A percentile compares a stretch with the other conserved stretches of the same genome.
Conservation (phyloP, 2,329 filamentous ascomycete species). For the Fusarium pseudoanthophilum region DNA sequence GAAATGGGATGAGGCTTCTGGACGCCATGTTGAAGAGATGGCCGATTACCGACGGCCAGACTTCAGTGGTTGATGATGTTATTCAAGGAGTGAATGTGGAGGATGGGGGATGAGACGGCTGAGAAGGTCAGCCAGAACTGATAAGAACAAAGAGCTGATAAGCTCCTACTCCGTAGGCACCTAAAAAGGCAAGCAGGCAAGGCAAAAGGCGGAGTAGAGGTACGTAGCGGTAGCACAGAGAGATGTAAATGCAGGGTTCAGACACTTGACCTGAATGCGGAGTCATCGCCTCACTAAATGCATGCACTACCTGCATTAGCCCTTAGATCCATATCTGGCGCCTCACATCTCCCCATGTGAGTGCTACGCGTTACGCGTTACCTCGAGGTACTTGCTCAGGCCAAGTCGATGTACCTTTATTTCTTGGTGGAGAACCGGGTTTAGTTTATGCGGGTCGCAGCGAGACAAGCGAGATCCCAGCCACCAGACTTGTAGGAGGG, state of each 20-base stretch:
- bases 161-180: constrained; percentile 3
- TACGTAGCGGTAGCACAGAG: neutral
- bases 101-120: constrained; percentile 5
- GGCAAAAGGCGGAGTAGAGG: constrained; percentile 8
- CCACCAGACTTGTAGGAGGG: constrained; percentile 6
- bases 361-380: constrained; percentile 17
- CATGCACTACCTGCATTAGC: constrained; percentile 6
- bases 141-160: constrained; percentile 39
- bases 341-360: neutral
- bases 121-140: neutral
- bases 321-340: neutral
- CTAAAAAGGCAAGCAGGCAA: neutral
- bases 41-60: neutral
- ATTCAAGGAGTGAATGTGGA: neutral
- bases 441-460: neutral
- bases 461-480: constrained; percentile 4
- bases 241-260: constrained; percentile 15
- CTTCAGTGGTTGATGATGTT: constrained; percentile 16
- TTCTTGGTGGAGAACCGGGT: constrained; percentile 8
- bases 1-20: constrained; percentile 78
- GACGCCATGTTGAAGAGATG: constrained; percentile 69
- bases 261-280: constrained; percentile 8
- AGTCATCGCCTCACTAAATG: constrained; percentile 16
- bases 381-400: constrained; percentile 2
- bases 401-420: constrained; percentile 7